Evolutionary conservation across 2,329 filamentous ascomycete species (phyloP).

Genomic region (Neurospora sp.): DNA sequence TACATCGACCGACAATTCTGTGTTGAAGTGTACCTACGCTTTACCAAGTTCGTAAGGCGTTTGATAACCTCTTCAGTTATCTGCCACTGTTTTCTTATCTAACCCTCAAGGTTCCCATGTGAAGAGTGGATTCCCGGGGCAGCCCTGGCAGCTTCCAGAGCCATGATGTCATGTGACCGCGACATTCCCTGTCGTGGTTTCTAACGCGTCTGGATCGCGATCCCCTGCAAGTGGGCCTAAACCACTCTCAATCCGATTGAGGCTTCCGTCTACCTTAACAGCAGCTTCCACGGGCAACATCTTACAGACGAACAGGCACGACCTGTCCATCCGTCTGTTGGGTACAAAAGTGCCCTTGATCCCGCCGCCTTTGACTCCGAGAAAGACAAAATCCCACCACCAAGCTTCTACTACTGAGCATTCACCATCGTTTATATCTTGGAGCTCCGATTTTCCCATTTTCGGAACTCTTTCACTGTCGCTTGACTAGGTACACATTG

Average conservation of each 20-base stretch:
- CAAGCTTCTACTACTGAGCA: background rate
- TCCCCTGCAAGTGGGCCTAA: background rate
- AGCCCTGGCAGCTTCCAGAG: background rate
- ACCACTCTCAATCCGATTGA: background rate
- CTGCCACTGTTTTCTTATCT: background rate
- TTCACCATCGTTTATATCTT: background rate
- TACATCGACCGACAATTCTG: background rate
- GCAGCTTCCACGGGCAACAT: background rate
- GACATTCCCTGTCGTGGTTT: background rate
- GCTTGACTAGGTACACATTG: background rate
- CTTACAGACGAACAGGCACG: background rate
- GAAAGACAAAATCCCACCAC: background rate
- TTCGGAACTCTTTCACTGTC: background rate
- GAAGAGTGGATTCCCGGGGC: background rate
- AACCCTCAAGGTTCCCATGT: background rate
- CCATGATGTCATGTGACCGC: slow-evolving; percentile 3
- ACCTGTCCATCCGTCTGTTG: background rate
- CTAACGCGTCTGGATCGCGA: background rate
- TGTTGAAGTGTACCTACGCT: background rate
- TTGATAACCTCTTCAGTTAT: background rate
- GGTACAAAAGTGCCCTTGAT: background rate
- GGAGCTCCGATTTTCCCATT: background rate
- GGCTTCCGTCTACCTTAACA: background rate
- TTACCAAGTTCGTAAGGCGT: no score
- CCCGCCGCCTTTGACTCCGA: background rate